Conservation (phyloP, 1,284 basidiomycete species). For the Gomphus bonarii region DNA sequence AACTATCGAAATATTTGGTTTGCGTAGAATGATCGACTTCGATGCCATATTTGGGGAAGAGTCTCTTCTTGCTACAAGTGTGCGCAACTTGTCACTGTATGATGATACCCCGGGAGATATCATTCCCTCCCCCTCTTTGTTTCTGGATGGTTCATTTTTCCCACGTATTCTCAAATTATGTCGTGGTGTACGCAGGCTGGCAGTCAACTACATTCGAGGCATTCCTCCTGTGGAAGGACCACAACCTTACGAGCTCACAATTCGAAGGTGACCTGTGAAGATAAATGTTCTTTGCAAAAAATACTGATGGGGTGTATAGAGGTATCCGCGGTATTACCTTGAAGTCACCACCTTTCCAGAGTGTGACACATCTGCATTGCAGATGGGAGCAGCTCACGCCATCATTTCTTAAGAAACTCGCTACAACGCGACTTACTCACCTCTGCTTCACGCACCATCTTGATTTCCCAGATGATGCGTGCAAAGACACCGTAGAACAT, state of each 20-base stretch:
- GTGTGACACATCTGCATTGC: conserved; percentile 3
- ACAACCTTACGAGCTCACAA: conserved; percentile 2
- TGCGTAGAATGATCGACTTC: conserved; percentile 2
- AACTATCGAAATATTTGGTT: conserved; percentile 4
- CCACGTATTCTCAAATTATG: neutral
- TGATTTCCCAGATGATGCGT: neutral
- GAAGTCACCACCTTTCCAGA: neutral
- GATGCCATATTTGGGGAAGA: neutral
- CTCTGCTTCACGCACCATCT: conserved; percentile 9
- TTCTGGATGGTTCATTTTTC: neutral
- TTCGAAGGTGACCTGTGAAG: neutral
- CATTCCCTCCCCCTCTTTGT: neutral
- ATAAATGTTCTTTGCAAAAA: neutral
- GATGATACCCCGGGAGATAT: conserved; percentile 6
- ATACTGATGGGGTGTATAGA: neutral
- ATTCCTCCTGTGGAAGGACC: neutral
- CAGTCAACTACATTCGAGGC: conserved; percentile 4
- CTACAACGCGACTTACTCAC: conserved; percentile 2
- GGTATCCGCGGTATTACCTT: conserved; percentile 2
- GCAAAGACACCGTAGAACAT: neutral
- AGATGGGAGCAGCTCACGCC: conserved; percentile 3
- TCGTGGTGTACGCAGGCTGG: conserved; percentile 1
- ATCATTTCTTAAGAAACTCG: neutral
- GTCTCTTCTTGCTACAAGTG: neutral
- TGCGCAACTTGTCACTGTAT: conserved; percentile 1